These are phyloP conservation scores for Eutrema japonicum DNA, from an alignment of 345 rosid genomes.

Conservation along the genomic window DNA sequence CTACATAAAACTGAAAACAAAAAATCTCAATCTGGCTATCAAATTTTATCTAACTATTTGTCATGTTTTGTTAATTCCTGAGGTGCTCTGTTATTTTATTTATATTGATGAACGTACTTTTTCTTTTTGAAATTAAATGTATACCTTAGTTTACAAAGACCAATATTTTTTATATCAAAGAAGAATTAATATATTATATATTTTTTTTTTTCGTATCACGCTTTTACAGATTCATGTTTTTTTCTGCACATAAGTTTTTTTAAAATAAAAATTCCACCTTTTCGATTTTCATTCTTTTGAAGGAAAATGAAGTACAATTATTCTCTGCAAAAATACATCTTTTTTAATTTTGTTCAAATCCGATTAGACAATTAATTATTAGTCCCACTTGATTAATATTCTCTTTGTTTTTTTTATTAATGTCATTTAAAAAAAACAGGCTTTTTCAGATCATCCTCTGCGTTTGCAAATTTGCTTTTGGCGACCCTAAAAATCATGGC, in stretches of 20 bases:
- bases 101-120: neutral
- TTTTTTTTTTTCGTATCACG: neutral
- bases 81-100: neutral
- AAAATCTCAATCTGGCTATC: neutral
- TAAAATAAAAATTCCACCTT: neutral
- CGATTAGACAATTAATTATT: constrained; percentile 32
- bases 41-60: neutral
- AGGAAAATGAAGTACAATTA: constrained; percentile 26
- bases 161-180: constrained; percentile 21
- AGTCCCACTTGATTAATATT: constrained; percentile 33
- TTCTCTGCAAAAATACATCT: constrained; percentile 39
- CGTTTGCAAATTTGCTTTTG: constrained; percentile 75
- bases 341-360: constrained; percentile 17
- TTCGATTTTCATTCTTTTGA: constrained; percentile 28
- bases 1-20: neutral
- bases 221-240: constrained; percentile 31
- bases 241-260: constrained; percentile 6
- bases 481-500: constrained; percentile 77
- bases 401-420: constrained; percentile 23
- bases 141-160: constrained; percentile 26
- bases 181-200: neutral
- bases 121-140: neutral
- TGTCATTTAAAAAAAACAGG: constrained; percentile 51
- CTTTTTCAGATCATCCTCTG: constrained; percentile 92
- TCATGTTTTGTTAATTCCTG: neutral